These are phyloP conservation scores for Pisolithus microcarpus DNA, from an alignment of 768 basidiomycete species.

Conservation along the genomic window DNA sequence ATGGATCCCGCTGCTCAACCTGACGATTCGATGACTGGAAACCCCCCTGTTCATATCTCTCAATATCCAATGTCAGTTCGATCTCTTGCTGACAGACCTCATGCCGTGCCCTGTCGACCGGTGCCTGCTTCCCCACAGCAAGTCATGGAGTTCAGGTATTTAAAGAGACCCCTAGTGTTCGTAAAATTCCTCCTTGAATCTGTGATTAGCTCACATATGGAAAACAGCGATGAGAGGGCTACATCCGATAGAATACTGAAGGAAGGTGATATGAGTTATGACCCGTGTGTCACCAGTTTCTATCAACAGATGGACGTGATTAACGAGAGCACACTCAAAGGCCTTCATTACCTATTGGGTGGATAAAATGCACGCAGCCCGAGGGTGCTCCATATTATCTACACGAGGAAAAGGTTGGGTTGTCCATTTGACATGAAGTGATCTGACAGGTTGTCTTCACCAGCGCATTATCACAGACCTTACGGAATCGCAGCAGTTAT, in stretches of 20 bases:
- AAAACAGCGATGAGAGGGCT: background rate
- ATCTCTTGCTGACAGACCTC: too few relatives aligned
- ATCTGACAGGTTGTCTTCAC: background rate
- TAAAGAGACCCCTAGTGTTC: background rate
- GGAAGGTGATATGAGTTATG: background rate
- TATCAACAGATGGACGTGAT: background rate
- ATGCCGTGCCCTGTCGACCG: too few relatives aligned
- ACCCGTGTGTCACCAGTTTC: background rate
- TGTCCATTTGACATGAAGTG: background rate
- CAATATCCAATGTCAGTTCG: too few relatives aligned
- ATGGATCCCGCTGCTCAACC: too few relatives aligned
- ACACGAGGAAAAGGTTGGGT: conserved; percentile 32
- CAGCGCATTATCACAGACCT: conserved; percentile 2
- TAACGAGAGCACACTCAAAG: background rate
- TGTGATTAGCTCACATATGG: background rate
- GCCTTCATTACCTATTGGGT: background rate
- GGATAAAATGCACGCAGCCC: conserved; percentile 30
- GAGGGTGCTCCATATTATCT: conserved; percentile 53
- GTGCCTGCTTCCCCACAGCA: background rate
- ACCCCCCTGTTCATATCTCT: too few relatives aligned
- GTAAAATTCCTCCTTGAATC: background rate
- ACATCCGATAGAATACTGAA: background rate
- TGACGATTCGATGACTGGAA: too few relatives aligned
- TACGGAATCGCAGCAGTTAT: background rate
- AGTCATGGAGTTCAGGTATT: background rate